Evolutionary conservation across 2,329 filamentous ascomycete genomes (phyloP).

Genomic region (Colletotrichum sp.): DNA sequence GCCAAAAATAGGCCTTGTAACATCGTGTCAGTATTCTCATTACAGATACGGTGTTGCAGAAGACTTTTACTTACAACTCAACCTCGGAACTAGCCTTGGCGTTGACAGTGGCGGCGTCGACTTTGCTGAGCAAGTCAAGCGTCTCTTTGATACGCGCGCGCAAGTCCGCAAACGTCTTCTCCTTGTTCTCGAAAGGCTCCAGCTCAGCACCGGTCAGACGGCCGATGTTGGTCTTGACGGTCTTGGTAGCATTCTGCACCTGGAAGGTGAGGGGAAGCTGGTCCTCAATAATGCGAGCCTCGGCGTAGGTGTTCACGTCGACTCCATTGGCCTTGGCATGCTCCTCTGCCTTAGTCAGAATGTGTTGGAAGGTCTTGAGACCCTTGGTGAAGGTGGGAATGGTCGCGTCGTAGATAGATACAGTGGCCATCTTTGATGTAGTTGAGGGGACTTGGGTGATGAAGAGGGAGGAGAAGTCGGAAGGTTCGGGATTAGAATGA

Average conservation of each 20-base stretch:
- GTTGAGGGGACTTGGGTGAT: neutral
- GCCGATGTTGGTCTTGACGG: conserved; percentile 29
- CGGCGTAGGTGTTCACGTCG: conserved; percentile 25
- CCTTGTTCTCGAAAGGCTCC: conserved; percentile 28
- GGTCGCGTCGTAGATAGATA: conserved; percentile 32
- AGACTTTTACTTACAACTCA: conserved; percentile 26
- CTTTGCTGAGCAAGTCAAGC: conserved; percentile 28
- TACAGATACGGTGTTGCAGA: accelerated
- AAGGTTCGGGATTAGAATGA: neutral
- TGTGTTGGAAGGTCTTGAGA: conserved; percentile 27
- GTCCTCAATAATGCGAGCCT: conserved; percentile 31
- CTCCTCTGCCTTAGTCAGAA: conserved; percentile 33
- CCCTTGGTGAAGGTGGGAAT: conserved; percentile 27
- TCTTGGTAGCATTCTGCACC: conserved; percentile 33
- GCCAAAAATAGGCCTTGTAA: conserved; percentile 3
- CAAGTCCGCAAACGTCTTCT: conserved; percentile 36
- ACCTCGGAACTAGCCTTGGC: conserved; percentile 26
- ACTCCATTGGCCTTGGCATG: conserved; percentile 29
- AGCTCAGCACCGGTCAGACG: conserved; percentile 26
- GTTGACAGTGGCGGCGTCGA: conserved; percentile 28
- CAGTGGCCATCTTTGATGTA: conserved; percentile 27
- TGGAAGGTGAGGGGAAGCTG: conserved; percentile 41
- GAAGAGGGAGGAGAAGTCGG: neutral
- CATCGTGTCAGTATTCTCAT: neutral
- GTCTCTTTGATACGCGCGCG: conserved; percentile 29